Percentiles rank a stretch among this genome's conserved stretches.
These are phyloP conservation scores for Fusarium citri DNA, from an alignment of 2,329 filamentous ascomycete genomes.

Conservation along the genomic window DNA sequence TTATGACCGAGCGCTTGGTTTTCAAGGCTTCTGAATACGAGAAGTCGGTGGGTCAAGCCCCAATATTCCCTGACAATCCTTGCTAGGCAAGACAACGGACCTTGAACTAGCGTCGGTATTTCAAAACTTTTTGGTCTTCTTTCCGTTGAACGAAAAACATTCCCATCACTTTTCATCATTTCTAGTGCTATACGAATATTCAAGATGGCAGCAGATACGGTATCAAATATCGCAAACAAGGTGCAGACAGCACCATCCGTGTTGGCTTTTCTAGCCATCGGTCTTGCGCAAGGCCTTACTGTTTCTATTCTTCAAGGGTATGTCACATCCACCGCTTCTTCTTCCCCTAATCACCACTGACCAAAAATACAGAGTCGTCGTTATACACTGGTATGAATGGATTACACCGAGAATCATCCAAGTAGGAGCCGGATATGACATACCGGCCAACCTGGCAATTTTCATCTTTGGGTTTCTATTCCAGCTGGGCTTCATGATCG, in stretches of 20 bases:
- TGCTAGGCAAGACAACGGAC: neutral
- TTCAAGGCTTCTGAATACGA: neutral
- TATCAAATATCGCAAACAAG: conserved; percentile 2
- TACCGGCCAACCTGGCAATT: conserved; percentile 2
- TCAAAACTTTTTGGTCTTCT: neutral
- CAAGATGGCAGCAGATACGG: neutral
- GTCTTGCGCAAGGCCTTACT: neutral
- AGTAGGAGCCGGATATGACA: neutral
- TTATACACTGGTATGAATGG: conserved; percentile 5
- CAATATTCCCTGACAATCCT: neutral
- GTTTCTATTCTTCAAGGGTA: conserved; percentile 3
- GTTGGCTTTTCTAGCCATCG: neutral
- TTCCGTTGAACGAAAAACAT: neutral
- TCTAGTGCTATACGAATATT: neutral
- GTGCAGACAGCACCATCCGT: neutral
- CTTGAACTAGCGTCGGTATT: neutral
- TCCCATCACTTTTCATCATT: neutral
- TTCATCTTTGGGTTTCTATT: conserved; percentile 11
- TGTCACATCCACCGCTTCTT: neutral
- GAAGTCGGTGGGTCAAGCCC: neutral
- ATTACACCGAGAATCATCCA: neutral
- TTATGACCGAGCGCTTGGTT: neutral
- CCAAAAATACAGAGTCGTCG: neutral
- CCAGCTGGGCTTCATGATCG: conserved; percentile 8
- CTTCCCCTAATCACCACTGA: neutral